Percentiles rank a stretch among this genome's conserved stretches.
Conservation (phyloP, 371 early-diverging fungal species). For the Mortierella sp. region DNA sequence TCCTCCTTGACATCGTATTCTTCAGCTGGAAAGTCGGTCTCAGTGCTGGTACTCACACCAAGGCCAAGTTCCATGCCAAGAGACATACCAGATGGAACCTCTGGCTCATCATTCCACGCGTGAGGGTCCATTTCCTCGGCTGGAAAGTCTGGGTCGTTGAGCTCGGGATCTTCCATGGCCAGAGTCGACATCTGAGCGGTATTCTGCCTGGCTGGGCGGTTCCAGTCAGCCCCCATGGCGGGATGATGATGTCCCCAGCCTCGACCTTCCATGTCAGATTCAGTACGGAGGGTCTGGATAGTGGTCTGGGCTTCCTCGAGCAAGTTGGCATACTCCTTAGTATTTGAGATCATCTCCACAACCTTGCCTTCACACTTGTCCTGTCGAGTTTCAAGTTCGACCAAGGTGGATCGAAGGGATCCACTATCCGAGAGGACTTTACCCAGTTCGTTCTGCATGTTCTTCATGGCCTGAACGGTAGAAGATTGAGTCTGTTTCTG, state of each 20-base stretch:
- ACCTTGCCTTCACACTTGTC: slow-evolving; percentile 68
- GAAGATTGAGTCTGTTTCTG: slow-evolving; percentile 70
- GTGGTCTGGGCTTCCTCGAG: slow-evolving; percentile 75
- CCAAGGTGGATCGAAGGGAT: slow-evolving; percentile 64
- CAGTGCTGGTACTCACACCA: slow-evolving; percentile 7
- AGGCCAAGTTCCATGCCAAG: slow-evolving; percentile 30
- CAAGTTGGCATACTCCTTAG: slow-evolving; percentile 70
- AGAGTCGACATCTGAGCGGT: slow-evolving; percentile 21
- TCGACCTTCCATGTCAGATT: slow-evolving; percentile 49
- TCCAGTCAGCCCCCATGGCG: not conserved
- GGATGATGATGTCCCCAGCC: slow-evolving; percentile 20
- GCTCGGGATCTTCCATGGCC: slow-evolving; percentile 34
- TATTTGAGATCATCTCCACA: slow-evolving; percentile 70
- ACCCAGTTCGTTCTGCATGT: slow-evolving; percentile 67
- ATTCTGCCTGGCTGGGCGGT: slow-evolving; percentile 4
- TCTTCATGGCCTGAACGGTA: slow-evolving; percentile 68
- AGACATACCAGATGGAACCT: slow-evolving; percentile 12
- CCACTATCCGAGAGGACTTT: slow-evolving; percentile 71
- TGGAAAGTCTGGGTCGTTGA: slow-evolving; percentile 13
- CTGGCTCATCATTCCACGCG: slow-evolving; percentile 3
- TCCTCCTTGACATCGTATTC: not conserved
- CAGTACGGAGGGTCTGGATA: slow-evolving; percentile 57
- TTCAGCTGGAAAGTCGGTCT: not conserved
- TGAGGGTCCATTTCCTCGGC: slow-evolving; percentile 3
- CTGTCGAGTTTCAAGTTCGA: slow-evolving; percentile 69